Conservation (phyloP, 345 rosid species). For the Populus ilicifolia region DNA sequence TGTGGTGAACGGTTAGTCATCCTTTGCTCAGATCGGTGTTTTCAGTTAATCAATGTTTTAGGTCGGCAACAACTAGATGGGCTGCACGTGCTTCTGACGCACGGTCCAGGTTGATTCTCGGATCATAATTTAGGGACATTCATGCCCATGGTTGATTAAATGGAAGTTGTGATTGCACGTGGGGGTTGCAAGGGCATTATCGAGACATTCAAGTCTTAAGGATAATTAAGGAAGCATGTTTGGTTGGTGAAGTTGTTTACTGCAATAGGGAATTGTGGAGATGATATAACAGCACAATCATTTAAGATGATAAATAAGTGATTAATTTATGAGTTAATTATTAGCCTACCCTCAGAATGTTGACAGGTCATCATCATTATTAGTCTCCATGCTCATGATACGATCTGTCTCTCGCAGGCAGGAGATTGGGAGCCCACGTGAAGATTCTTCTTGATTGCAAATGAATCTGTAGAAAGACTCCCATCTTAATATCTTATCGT, state of each 20-base stretch:
- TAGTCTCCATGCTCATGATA: constrained; percentile 12
- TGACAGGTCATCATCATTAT: constrained; percentile 25
- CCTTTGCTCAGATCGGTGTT: constrained; percentile 13
- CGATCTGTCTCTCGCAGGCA: neutral
- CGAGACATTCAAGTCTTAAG: neutral
- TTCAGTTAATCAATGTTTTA: constrained; percentile 19
- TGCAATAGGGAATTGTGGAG: constrained; percentile 6
- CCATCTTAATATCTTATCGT: neutral
- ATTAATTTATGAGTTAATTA: neutral
- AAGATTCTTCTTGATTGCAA: neutral
- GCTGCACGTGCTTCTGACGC: constrained; percentile 27
- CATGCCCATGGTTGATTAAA: neutral
- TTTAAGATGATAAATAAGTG: constrained; percentile 14
- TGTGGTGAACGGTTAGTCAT: constrained; percentile 40
- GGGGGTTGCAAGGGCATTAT: constrained; percentile 18
- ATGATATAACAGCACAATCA: constrained; percentile 28
- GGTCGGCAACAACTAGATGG: constrained; percentile 20
- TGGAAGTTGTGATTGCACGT: neutral
- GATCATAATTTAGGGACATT: neutral
- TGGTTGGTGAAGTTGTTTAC: constrained; percentile 18
- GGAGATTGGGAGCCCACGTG: constrained; percentile 5
- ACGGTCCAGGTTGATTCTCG: neutral
- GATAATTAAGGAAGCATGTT: constrained; percentile 33
- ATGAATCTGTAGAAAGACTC: constrained; percentile 20
- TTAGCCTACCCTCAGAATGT: constrained; percentile 16